These are phyloP conservation scores for Yamadazyma pseudoaaseri DNA, from an alignment of 1,139 yeast species.

Conservation along the genomic window DNA sequence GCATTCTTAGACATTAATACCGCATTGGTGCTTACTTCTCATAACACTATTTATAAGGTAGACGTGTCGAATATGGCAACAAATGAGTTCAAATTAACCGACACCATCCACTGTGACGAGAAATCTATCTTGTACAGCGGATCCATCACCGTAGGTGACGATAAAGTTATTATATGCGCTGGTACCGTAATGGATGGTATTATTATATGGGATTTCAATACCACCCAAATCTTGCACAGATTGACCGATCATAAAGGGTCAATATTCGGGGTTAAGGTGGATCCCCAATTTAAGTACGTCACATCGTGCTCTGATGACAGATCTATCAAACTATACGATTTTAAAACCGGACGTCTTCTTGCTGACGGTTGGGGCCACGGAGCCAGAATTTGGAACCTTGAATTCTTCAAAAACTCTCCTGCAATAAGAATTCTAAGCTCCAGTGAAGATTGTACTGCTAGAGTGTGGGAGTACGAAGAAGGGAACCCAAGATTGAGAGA, in stretches of 20 bases:
- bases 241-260: constrained; percentile 85
- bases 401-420: constrained; percentile 45
- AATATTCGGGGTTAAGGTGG: constrained; percentile 75
- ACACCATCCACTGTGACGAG: constrained; percentile 57
- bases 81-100: constrained; percentile 24
- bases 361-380: constrained; percentile 97
- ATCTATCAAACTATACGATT: constrained; percentile 74
- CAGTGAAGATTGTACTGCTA: constrained; percentile 89
- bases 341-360: constrained; percentile 51
- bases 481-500: constrained; percentile 24
- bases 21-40: constrained; percentile 69
- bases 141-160: constrained; percentile 50
- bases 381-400: constrained; percentile 86
- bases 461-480: constrained; percentile 62
- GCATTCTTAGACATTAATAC: constrained; percentile 42
- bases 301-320: constrained; percentile 93
- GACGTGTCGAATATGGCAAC: constrained; percentile 23
- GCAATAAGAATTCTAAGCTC: constrained; percentile 55
- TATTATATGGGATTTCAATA: constrained; percentile 65
- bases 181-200: constrained; percentile 95
- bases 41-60: constrained; percentile 62
- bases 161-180: constrained; percentile 57
- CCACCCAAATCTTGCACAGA: constrained; percentile 48
- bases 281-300: constrained; percentile 52
- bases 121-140: constrained; percentile 89